Evolutionary conservation across 805 yeast genomes (phyloP).

Genomic region (Saccharomycopsis oosterbeekiorum): DNA sequence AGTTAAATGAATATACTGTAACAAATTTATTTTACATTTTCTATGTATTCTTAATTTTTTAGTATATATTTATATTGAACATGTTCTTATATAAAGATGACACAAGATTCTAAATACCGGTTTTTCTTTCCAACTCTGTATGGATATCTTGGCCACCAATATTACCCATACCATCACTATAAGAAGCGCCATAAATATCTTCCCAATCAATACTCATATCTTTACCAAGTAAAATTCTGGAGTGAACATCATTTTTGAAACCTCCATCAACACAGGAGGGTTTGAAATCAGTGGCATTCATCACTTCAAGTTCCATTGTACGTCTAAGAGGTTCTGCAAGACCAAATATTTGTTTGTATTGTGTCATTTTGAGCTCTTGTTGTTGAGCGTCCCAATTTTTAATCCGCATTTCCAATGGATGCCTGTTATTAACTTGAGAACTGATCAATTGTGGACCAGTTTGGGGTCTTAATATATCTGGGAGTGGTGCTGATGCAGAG

Average conservation of each 20-base stretch:
- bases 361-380: conserved; percentile 58
- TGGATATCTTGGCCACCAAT: conserved; percentile 41
- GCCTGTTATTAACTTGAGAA: conserved; percentile 63
- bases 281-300: conserved; percentile 57
- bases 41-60: neutral
- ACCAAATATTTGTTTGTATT: conserved; percentile 76
- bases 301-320: conserved; percentile 76
- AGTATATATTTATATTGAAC: neutral
- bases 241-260: conserved; percentile 50
- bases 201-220: conserved; percentile 88
- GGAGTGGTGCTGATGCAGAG: conserved; percentile 55
- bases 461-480: conserved; percentile 55
- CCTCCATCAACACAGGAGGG: conserved; percentile 63
- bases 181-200: conserved; percentile 50
- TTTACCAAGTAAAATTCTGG: conserved; percentile 68
- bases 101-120: conserved; percentile 35
- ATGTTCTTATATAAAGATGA: neutral
- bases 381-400: conserved; percentile 75
- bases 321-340: conserved; percentile 90
- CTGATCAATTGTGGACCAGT: conserved; percentile 47
- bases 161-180: conserved; percentile 32
- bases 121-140: conserved; percentile 56
- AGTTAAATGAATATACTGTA: neutral
- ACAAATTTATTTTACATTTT: neutral
- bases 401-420: conserved; percentile 76